Base-by-base conservation (phyloP, 371 early-diverging fungal genomes). In the Rhizopus stolonifer region DNA sequence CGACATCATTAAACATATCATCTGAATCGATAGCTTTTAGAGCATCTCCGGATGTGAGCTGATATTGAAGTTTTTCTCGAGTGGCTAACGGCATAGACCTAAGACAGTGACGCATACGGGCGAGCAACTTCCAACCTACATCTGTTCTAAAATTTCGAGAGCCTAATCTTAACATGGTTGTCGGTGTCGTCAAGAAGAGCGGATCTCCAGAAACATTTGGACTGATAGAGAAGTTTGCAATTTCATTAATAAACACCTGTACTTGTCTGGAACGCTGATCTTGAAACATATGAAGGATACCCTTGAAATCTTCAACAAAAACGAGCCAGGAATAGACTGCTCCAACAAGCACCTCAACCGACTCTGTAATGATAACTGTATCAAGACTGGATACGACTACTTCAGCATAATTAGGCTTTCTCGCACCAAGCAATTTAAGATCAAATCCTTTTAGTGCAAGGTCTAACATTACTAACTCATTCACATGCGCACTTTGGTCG, bases 61-160 rank as follows among this genome's bases (percentile, higher is more conserved):
- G 44, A 15, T 67, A 66, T 23, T 86, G 82, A 1, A 85, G 54
- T 25, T 60, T 62, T 14, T 72, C 74, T 7, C 70, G 62, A 8
- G 52, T 58, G 3, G 61, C 49, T 18, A 58, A 17, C 6, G 77
- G 69, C 74, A 84, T 77, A 1, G 57, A 50, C 0, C 83, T 67
- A 49, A 83, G 65, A 47, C 84, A 84, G 55, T 86, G 84, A 8
- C 92, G 73, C 58, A 91, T 74, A 32, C 88, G 82, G 3, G 79
- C 80, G 4, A 93, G 56, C 2, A 93, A 49, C 52, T 88, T 91
- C 93, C 93, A 93, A 13, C 88, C 88, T 10, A 77, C 76, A 54
- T 88, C 87, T 11, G 76, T 79, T 52, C 90, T 82, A 48, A 84
- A 83, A 47, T 77, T 72, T 5, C 80, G 67, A 3, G 81, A 78